Evolutionary conservation across 108 stramenopile species (phyloP), one percentile per base, ranked within the genome.

Genomic region (Licmophora abbreviata): DNA sequence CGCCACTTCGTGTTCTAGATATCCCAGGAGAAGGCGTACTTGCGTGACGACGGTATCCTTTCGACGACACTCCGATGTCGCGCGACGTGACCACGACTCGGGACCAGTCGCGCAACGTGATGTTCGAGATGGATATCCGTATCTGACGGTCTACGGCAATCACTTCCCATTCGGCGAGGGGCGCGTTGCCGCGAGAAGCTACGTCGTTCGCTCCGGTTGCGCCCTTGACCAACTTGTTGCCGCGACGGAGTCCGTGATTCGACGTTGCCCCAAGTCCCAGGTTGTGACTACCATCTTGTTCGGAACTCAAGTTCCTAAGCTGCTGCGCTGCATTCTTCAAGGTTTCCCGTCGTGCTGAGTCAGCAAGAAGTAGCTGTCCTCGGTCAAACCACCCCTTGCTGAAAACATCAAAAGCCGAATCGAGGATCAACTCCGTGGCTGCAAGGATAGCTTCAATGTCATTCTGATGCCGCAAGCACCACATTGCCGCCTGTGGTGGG

Each of bases 371-470:
- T 9, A 53, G 51, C 40, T 66, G 72, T 11, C 89, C 89, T 18
- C 79, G 51, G 43, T 93, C 92, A 40, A 60, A 79, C 92, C 92
- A 93, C 0, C 81, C 86, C 45, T 70, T 55, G 23, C 71, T 63
- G 61, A 93, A 93, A 29, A 93, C 62, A 24, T 80, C 79, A 9
- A 51, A 25, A 8, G 81, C 71, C 17, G 68, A 71, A 48, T 93
- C 88, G 14, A 93, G 64, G 42, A 93, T 83, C 32, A 93, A 61
- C 54, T 93, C 92, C 15, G 67, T 58, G 14, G 83, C 85, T 7
- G 85, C 83, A 8, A 89, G 62, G 33, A 89, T 89, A 18, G 92
- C 71, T 54, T 84, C 81, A 65, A 93, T 89, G 54, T 93, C 92
- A 63, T 73, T 73, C 67, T 93, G 87, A 56, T 93, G 92, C 10